These are phyloP conservation scores for Peronospora destructor DNA, from an alignment of 352 stramenopile genomes.

Conservation along the genomic window DNA sequence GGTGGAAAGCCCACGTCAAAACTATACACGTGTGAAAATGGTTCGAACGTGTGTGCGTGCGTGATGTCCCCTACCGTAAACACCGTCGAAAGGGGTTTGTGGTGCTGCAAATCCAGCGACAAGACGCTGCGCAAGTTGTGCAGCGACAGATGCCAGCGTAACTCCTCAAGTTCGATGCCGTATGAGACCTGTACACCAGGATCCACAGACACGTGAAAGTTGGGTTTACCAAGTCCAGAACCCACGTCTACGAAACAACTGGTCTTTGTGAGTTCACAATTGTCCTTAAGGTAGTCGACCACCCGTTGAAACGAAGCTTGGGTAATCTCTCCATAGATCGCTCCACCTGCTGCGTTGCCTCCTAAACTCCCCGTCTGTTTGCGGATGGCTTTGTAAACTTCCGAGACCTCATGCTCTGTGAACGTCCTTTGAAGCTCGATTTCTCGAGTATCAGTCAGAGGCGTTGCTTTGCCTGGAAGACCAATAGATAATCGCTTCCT, in stretches of 20 bases:
- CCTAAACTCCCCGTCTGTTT: conserved; percentile 92
- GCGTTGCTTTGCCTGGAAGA: conserved; percentile 66
- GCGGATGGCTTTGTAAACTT: conserved; percentile 89
- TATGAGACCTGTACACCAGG: conserved; percentile 93
- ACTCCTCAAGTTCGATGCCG: conserved; percentile 92
- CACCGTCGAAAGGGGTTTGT: conserved; percentile 59
- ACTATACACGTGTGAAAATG: conserved; percentile 98
- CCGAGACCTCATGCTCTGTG: conserved; percentile 72
- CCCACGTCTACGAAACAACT: conserved; percentile 96
- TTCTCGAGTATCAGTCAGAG: conserved; percentile 46
- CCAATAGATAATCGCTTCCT: conserved; percentile 53
- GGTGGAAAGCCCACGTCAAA: conserved; percentile 98
- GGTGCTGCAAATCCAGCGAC: conserved; percentile 49
- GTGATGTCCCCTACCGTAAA: conserved; percentile 94
- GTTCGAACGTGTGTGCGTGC: conserved; percentile 89
- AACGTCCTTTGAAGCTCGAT: conserved; percentile 70
- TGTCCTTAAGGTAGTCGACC: conserved; percentile 90
- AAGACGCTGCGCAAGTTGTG: conserved; percentile 90
- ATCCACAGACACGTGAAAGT: conserved; percentile 94
- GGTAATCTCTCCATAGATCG: conserved; percentile 98
- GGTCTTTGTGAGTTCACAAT: conserved; percentile 82
- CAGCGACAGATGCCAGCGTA: conserved; percentile 92
- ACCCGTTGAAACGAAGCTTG: conserved; percentile 95
- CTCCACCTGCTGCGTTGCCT: conserved; percentile 90
- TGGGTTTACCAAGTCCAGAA: conserved; percentile 95